Conservation (phyloP, 225 moss, liverwort and hornwort genomes). For the Thuidium tamariscinum region DNA sequence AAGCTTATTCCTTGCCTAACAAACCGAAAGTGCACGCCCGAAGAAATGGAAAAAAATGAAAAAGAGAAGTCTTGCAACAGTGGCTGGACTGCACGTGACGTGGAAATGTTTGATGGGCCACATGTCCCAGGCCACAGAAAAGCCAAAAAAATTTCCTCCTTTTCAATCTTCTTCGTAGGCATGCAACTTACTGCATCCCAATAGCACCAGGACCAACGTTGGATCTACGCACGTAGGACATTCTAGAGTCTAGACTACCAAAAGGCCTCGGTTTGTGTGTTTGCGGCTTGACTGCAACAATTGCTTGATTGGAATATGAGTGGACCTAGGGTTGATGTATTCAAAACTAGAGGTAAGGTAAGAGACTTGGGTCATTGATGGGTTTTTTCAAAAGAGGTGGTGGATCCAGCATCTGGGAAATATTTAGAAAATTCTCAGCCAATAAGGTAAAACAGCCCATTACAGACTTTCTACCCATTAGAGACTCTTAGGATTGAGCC, state of each 20-base stretch:
- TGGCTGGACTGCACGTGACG: not conserved
- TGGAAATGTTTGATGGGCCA: not conserved
- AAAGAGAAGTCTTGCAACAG: not conserved
- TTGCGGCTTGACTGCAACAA: not conserved
- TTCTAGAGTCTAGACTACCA: not conserved
- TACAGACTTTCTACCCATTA: no score
- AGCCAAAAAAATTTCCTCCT: not conserved
- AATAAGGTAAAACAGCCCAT: no score
- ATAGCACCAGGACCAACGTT: not conserved
- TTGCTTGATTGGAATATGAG: not conserved
- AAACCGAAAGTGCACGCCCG: not conserved
- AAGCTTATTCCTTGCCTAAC: not conserved
- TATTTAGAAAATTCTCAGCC: no score
- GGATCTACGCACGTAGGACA: not conserved
- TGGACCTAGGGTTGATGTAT: not conserved
- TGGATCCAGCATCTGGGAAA: no score
- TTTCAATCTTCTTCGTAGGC: not conserved
- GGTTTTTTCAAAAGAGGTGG: no score
- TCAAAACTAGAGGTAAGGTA: not conserved
- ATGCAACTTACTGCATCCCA: not conserved
- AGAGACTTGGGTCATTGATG: not conserved
- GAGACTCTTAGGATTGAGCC: no score
- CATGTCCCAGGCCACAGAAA: not conserved
- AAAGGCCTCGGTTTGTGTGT: no score
- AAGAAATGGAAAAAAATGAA: rapidly evolving